phyloP scores from a whole-genome alignment of 257 asterid species.

The Echites panduratus region DNA sequence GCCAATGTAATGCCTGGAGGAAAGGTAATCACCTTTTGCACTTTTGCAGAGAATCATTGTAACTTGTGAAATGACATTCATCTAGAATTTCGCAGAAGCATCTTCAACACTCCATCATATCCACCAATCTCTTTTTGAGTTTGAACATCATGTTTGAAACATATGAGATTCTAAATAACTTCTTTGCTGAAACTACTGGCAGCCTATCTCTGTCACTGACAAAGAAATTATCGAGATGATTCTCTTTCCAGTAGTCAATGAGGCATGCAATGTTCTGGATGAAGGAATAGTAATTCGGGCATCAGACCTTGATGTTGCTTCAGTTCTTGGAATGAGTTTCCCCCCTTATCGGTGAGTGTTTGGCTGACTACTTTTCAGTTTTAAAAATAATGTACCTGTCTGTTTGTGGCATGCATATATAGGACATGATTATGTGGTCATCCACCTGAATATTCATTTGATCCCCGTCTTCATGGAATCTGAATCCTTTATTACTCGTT shows the following conservation, averaged over 20 bases:
- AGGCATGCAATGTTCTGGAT: slow-evolving; percentile 88
- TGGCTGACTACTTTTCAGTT: neutral
- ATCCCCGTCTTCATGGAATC: neutral
- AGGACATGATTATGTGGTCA: too few relatives aligned
- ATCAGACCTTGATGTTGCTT: slow-evolving; percentile 88
- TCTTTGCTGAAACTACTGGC: slow-evolving; percentile 26
- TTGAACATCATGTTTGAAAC: neutral
- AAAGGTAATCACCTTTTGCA: slow-evolving; percentile 44
- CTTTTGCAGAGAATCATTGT: neutral
- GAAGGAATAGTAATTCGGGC: slow-evolving; percentile 85
- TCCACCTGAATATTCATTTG: neutral
- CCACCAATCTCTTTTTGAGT: neutral
- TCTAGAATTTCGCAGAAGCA: neutral
- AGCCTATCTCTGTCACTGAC: slow-evolving; percentile 83
- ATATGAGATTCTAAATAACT: slow-evolving; percentile 1
- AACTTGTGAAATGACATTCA: neutral
- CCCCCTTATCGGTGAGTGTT: slow-evolving; percentile 82
- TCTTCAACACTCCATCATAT: neutral
- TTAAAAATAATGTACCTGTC: neutral
- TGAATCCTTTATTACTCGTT: neutral
- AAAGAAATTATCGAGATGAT: slow-evolving; percentile 88
- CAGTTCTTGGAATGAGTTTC: slow-evolving; percentile 96
- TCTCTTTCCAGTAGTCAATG: slow-evolving; percentile 90
- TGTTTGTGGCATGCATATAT: neutral
- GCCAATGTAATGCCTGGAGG: slow-evolving; percentile 87